Percentiles rank a stretch among this genome's conserved stretches.
These are phyloP conservation scores for Soucietia sequanensis DNA, from an alignment of 805 yeast species.

Conservation along the genomic window DNA sequence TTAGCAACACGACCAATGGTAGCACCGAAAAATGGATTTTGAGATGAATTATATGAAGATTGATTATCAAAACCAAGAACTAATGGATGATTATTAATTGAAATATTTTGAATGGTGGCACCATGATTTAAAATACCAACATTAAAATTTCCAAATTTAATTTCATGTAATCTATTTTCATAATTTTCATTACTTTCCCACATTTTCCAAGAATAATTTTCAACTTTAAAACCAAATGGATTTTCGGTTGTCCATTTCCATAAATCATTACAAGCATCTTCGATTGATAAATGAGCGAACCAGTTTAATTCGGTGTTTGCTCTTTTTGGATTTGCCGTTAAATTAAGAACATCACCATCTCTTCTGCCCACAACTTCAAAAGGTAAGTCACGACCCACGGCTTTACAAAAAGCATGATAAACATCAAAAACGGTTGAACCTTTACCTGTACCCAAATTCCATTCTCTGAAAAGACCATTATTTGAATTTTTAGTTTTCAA, in stretches of 20 bases:
- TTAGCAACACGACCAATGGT: constrained; percentile 68
- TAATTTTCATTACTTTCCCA: constrained; percentile 21
- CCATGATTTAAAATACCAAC: constrained; percentile 51
- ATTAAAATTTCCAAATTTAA: constrained; percentile 30
- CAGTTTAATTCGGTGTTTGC: constrained; percentile 68
- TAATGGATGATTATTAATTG: constrained; percentile 37
- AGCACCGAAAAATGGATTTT: constrained; percentile 59
- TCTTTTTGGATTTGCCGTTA: constrained; percentile 68
- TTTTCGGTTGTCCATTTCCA: constrained; percentile 77
- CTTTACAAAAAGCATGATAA: constrained; percentile 59
- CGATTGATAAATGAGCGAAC: constrained; percentile 55
- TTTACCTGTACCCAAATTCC: constrained; percentile 82
- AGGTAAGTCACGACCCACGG: constrained; percentile 63
- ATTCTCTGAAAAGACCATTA: constrained; percentile 62
- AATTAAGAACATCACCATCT: constrained; percentile 72
- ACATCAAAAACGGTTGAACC: constrained; percentile 81
- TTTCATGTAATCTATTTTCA: constrained; percentile 35
- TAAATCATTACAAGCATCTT: constrained; percentile 65
- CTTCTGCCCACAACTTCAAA: constrained; percentile 66
- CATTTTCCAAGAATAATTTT: constrained; percentile 34
- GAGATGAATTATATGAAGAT: constrained; percentile 22
- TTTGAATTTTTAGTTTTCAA: constrained; percentile 31
- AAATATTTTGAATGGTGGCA: constrained; percentile 46
- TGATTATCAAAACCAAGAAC: constrained; percentile 40
- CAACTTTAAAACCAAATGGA: constrained; percentile 56